Evolutionary conservation across 2,329 filamentous ascomycete species (phyloP).

Genomic region (Geosmithia flava): DNA sequence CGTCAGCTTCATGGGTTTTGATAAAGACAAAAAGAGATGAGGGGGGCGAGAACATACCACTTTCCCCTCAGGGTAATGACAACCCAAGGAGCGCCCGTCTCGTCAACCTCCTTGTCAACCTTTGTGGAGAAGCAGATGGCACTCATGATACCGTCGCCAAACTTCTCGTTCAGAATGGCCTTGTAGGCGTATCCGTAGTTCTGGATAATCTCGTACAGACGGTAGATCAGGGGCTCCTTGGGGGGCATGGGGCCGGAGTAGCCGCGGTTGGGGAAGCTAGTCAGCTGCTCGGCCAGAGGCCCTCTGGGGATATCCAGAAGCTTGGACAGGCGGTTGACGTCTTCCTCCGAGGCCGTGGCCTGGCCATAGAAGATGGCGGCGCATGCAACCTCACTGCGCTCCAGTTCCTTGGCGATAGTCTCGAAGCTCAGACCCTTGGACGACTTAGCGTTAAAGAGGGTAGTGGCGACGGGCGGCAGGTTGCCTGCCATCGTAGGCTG

Average conservation of each 20-base stretch:
- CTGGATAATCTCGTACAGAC: slow-evolving; percentile 87
- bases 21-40: background rate
- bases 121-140: slow-evolving; percentile 84
- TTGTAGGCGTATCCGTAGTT: slow-evolving; percentile 97
- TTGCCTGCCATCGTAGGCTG: slow-evolving; percentile 54
- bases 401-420: slow-evolving; percentile 58
- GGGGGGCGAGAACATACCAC: slow-evolving; percentile 45
- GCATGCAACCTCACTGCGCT: slow-evolving; percentile 70
- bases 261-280: slow-evolving; percentile 71
- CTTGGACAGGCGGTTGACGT: slow-evolving; percentile 51
- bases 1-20: background rate
- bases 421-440: slow-evolving; percentile 66
- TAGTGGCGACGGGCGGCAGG: slow-evolving; percentile 57
- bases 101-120: slow-evolving; percentile 87
- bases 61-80: slow-evolving; percentile 76
- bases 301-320: slow-evolving; percentile 49
- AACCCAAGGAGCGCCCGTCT: slow-evolving; percentile 69
- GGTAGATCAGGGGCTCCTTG: slow-evolving; percentile 51
- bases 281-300: slow-evolving; percentile 48
- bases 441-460: slow-evolving; percentile 64
- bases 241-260: slow-evolving; percentile 34
- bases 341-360: slow-evolving; percentile 58
- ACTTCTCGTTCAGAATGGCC: slow-evolving; percentile 91
- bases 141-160: slow-evolving; percentile 91
- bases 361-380: slow-evolving; percentile 90